Evolutionary conservation across 805 yeast species (phyloP).

Genomic region (Starmerella potacharoeniae): DNA sequence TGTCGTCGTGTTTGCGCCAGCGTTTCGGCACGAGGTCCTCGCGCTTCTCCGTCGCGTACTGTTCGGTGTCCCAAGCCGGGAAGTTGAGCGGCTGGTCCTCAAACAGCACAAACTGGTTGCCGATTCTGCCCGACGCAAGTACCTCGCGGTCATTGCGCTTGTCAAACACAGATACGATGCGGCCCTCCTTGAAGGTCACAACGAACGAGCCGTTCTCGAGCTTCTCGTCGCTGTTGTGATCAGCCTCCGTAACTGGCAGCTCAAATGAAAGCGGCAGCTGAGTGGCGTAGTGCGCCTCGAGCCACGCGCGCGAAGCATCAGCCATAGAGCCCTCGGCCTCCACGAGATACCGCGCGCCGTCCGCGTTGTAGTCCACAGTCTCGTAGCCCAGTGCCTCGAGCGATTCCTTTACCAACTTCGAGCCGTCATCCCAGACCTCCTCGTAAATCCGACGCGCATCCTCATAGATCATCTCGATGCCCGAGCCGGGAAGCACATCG

Average conservation of each 20-base stretch:
- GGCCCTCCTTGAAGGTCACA: conserved; percentile 52
- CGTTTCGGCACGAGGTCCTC: conserved; percentile 32
- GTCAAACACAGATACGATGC: conserved; percentile 55
- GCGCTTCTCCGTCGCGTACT: conserved; percentile 68
- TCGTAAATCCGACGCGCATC: conserved; percentile 73
- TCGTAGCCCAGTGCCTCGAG: conserved; percentile 33
- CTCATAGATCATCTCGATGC: conserved; percentile 88
- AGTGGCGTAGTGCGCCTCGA: conserved; percentile 3
- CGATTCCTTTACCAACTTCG: conserved; percentile 42
- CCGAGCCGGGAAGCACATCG: conserved; percentile 95
- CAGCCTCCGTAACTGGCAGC: background rate
- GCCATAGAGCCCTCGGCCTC: conserved; percentile 13
- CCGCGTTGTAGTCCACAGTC: conserved; percentile 1
- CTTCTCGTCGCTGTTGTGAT: conserved; percentile 20
- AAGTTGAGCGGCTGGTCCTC: conserved; percentile 84
- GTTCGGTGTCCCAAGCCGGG: conserved; percentile 98
- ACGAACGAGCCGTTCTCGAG: conserved; percentile 52
- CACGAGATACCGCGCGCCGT: conserved; percentile 11
- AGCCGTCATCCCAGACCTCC: conserved; percentile 43
- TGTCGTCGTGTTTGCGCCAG: conserved; percentile 12
- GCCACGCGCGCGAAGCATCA: conserved; percentile 3
- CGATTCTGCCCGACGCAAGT: conserved; percentile 54
- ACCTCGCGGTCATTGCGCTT: conserved; percentile 47
- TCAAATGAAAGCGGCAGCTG: background rate
- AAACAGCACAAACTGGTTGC: conserved; percentile 69